Base-by-base conservation (phyloP, 73 alveolate genomes). In the Symbiodinium natans region DNA sequence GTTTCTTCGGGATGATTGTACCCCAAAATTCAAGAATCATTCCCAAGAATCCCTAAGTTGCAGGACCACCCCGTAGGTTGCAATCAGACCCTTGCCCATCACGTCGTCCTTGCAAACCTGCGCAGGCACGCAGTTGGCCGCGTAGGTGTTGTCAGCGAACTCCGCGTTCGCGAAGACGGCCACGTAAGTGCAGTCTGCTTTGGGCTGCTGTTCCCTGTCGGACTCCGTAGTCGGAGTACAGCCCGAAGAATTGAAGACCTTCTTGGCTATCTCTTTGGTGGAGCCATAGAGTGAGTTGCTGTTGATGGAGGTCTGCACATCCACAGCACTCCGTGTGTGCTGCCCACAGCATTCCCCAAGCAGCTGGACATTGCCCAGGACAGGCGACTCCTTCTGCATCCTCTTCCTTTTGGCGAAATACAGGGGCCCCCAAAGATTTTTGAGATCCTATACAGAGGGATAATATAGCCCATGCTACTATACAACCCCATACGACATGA, bases 31-130 rank as follows among this genome's bases (percentile, higher is more conserved):
- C n/a, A n/a, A n/a, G n/a, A n/a, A n/a, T n/a, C n/a, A n/a, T n/a
- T n/a, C n/a, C n/a, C n/a, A n/a, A n/a, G n/a, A n/a, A n/a, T n/a
- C n/a, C n/a, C n/a, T n/a, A n/a, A n/a, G n/a, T n/a, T 63, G 80
- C 80, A 63, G 36, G 36, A 29, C 36, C 80, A 63, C 80, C 1
- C 80, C 80, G 80, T 63, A 63, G 80, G 40, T 63, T 29, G 80
- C 80, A 7, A 63, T 63, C 38, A 63, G 80, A 31, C 80, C 80
- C 38, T 63, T 63, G 80, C 80, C 80, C 80, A 63, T 9, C 29
- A 63, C 80, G 80, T 63, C 80, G 23, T 63, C 80, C 80, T 63
- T 63, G 80, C 80, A 63, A 29, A 63, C 38, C 36, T 63, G 80
- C 2, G 80, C 80, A 63, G 80, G 80, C 29, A 63, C 80, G 36